These are phyloP conservation scores for Tirmania nivea DNA, from an alignment of 495 filamentous ascomycete genomes.

Conservation along the genomic window DNA sequence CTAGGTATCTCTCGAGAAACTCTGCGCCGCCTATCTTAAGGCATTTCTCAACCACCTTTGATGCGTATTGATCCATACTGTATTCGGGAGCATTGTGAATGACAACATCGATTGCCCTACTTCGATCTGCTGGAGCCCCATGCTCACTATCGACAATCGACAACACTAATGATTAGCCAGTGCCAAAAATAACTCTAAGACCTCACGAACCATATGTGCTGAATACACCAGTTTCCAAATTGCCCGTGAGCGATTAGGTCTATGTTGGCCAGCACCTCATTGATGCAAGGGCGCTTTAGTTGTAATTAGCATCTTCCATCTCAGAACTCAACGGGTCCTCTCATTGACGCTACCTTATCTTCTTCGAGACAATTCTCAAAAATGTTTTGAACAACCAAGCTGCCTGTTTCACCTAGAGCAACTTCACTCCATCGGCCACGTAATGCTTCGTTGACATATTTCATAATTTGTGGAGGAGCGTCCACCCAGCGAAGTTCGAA, in stretches of 20 bases:
- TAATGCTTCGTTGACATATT: constrained; percentile 87
- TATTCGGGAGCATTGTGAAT: constrained; percentile 83
- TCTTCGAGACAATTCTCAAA: constrained; percentile 98
- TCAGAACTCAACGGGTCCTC: not conserved
- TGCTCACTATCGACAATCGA: constrained; percentile 37
- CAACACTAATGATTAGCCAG: not conserved
- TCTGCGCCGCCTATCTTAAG: constrained; percentile 86
- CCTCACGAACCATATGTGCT: constrained; percentile 53
- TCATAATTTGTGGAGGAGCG: constrained; percentile 93
- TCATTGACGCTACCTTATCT: constrained; percentile 52
- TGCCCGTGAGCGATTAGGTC: constrained; percentile 95
- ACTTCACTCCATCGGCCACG: constrained; percentile 98
- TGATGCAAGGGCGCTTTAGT: constrained; percentile 71
- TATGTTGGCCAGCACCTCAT: constrained; percentile 82
- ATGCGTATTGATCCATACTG: constrained; percentile 98
- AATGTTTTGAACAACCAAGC: constrained; percentile 95
- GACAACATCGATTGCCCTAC: constrained; percentile 82
- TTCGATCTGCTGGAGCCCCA: constrained; percentile 74
- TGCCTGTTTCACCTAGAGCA: constrained; percentile 87
- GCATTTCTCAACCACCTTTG: constrained; percentile 97
- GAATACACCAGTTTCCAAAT: constrained; percentile 99
- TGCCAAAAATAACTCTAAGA: not conserved
- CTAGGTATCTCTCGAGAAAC: constrained; percentile 80
- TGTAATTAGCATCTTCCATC: constrained; percentile 20
- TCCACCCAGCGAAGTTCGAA: constrained; percentile 92